A percentile compares a stretch with the other conserved stretches of the same genome.
Evolutionary conservation across 148 eudicot species (phyloP).

Genomic region (Arctostaphylos glauca): DNA sequence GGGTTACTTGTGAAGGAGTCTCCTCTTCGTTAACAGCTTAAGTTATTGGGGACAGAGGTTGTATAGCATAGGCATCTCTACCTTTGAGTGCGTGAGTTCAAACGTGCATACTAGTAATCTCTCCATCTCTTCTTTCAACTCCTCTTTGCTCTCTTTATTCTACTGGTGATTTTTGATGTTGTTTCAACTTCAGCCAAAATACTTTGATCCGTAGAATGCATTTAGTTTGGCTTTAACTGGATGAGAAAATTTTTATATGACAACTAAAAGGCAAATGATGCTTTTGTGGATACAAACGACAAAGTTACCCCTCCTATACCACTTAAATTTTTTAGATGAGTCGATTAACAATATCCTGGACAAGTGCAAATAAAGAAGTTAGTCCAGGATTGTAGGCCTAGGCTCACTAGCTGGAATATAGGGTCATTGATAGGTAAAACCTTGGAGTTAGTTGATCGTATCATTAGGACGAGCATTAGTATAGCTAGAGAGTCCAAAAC

Average conservation of each 20-base stretch:
- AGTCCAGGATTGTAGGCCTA: too few relatives aligned
- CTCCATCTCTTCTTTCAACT: background rate
- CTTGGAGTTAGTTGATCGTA: too few relatives aligned
- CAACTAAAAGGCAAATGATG: background rate
- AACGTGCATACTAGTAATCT: background rate
- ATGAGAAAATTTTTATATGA: background rate
- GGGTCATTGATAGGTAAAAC: too few relatives aligned
- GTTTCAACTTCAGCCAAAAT: background rate
- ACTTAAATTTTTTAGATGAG: too few relatives aligned
- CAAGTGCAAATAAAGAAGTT: too few relatives aligned
- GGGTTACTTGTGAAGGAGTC: background rate
- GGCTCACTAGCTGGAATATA: too few relatives aligned
- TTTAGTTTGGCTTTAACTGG: background rate
- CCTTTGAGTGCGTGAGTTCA: background rate
- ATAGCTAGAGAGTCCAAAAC: too few relatives aligned
- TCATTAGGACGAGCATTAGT: too few relatives aligned
- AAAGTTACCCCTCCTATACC: too few relatives aligned
- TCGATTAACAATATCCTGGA: too few relatives aligned
- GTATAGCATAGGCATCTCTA: background rate
- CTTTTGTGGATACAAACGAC: background rate
- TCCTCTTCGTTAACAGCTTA: background rate
- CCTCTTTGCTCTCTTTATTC: background rate
- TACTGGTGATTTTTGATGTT: background rate
- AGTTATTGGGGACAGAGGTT: background rate
- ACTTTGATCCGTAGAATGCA: background rate